phyloP scores from a whole-genome alignment of 305 asterid species.

The Solanum hybrid region DNA sequence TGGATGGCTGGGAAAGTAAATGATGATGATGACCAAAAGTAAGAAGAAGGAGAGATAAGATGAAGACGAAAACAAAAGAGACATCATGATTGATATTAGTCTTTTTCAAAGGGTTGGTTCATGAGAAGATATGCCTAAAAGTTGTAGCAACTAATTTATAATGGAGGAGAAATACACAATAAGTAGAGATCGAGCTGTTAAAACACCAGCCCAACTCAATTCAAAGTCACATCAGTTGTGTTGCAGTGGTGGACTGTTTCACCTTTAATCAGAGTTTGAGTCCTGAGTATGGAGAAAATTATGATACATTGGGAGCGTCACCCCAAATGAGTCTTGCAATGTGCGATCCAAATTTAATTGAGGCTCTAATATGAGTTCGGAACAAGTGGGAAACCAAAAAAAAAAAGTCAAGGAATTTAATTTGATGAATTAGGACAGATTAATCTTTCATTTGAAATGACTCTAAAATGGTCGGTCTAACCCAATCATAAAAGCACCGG shows the following conservation, averaged over 20 bases:
- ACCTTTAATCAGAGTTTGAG: too few species aligned
- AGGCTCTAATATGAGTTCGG: fast-evolving
- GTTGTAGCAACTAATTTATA: not conserved
- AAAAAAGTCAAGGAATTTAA: not conserved
- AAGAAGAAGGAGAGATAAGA: not conserved
- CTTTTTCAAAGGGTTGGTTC: not conserved
- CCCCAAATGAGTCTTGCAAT: too few species aligned
- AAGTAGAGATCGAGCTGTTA: not conserved
- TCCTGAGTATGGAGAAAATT: too few species aligned
- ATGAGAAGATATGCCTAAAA: not conserved
- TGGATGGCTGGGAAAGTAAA: not conserved
- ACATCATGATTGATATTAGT: not conserved
- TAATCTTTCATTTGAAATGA: not conserved
- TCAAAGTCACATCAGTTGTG: not conserved
- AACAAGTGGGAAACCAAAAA: too few species aligned
- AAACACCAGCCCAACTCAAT: not conserved
- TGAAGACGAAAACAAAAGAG: not conserved
- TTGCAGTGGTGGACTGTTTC: too few species aligned
- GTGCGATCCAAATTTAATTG: too few species aligned
- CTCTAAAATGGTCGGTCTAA: not conserved
- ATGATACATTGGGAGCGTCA: too few species aligned
- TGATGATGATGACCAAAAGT: not conserved
- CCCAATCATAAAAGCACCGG: not conserved
- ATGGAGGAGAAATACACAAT: not conserved
- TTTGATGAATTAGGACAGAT: not conserved